Conservation (phyloP, 2,329 filamentous ascomycete genomes). For the Trichophyton schoenleinii region DNA sequence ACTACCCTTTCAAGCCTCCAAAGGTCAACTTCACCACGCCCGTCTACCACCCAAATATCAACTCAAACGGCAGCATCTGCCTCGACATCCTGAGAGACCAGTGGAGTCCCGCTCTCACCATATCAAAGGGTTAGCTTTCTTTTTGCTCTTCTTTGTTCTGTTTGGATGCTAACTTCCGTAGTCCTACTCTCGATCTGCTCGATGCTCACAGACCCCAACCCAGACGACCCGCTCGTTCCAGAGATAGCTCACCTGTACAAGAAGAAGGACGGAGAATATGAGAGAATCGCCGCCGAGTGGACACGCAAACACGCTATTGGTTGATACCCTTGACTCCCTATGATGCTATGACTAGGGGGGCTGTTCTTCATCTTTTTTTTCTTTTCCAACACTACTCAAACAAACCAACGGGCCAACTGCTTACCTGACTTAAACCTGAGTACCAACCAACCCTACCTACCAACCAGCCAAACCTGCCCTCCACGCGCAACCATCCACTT, state of each 20-base stretch:
- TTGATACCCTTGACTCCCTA: slow-evolving; percentile 9
- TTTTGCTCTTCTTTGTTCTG: not conserved
- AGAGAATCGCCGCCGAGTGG: slow-evolving; percentile 95
- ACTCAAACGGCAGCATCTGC: slow-evolving; percentile 98
- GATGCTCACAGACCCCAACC: slow-evolving; percentile 98
- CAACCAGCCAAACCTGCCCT: not conserved
- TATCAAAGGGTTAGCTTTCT: slow-evolving; percentile 70
- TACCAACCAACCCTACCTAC: no score
- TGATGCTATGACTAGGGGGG: not conserved
- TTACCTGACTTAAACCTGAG: not conserved
- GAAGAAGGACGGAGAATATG: slow-evolving; percentile 90
- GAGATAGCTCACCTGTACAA: slow-evolving; percentile 99
- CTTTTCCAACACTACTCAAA: no score
- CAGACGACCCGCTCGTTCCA: slow-evolving; percentile 93
- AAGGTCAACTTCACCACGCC: slow-evolving; percentile 99
- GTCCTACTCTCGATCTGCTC: slow-evolving; percentile 56
- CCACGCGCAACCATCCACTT: not conserved
- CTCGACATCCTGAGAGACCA: slow-evolving; percentile 96
- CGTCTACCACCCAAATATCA: slow-evolving; percentile 99
- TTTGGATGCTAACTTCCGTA: slow-evolving; percentile 2
- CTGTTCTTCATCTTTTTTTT: not conserved
- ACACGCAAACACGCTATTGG: slow-evolving; percentile 98
- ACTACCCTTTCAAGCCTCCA: slow-evolving; percentile 99
- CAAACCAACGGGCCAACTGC: not conserved
- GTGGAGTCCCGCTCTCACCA: slow-evolving; percentile 96